phyloP scores from a whole-genome alignment of 2,329 filamentous ascomycete species.

The Hypoxylon sp. region DNA sequence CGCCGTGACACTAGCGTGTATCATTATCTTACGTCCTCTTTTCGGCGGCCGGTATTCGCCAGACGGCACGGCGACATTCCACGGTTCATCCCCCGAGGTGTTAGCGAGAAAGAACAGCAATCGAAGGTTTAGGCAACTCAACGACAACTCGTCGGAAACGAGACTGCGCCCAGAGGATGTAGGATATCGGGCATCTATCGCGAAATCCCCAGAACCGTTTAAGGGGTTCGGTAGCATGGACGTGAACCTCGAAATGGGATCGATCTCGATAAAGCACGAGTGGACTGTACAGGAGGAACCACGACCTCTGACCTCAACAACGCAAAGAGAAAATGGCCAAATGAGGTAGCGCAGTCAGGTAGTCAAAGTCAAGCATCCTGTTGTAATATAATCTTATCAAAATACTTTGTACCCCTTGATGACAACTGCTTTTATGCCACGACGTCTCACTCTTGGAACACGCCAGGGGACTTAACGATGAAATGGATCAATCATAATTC shows the following conservation, averaged over 20 bases:
- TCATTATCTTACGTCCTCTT: conserved; percentile 59
- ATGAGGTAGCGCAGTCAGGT: background rate
- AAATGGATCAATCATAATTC: background rate
- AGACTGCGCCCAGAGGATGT: conserved; percentile 49
- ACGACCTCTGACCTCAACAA: conserved; percentile 30
- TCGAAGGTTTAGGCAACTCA: conserved; percentile 49
- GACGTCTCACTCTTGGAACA: background rate
- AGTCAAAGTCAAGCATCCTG: conserved; percentile 1
- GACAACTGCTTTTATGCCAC: background rate
- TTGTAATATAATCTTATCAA: conserved; percentile 4
- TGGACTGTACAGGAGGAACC: conserved; percentile 42
- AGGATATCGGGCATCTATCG: conserved; percentile 37
- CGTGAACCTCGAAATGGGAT: conserved; percentile 38
- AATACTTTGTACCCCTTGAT: background rate
- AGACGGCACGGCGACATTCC: conserved; percentile 40
- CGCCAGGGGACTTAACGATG: background rate
- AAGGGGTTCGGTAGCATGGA: conserved; percentile 33
- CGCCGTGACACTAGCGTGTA: conserved; percentile 58
- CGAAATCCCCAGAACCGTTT: conserved; percentile 36
- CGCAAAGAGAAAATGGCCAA: conserved; percentile 15
- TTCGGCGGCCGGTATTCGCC: conserved; percentile 50
- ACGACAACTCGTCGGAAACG: conserved; percentile 52
- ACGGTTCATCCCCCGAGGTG: conserved; percentile 14
- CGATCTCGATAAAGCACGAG: conserved; percentile 44
- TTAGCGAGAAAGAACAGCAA: conserved; percentile 35